Percentiles rank a stretch among this genome's conserved stretches.
phyloP scores from a whole-genome alignment of 192 early-diverging fungal genomes.

The Chytriomyces sp. region DNA sequence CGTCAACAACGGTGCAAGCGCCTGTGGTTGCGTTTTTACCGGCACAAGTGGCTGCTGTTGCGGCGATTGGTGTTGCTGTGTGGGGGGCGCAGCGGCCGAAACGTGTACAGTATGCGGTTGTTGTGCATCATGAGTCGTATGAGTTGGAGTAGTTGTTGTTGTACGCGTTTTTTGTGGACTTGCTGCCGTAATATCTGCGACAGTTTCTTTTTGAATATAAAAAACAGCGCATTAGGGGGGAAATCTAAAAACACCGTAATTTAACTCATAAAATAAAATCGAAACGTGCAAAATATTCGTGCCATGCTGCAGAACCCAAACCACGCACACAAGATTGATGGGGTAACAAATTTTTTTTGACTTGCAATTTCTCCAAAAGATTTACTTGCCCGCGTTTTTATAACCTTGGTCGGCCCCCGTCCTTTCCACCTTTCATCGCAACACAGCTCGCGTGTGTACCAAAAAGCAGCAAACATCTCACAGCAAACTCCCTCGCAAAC shows the following conservation, averaged over 20 bases:
- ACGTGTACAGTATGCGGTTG: not conserved
- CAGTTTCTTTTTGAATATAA: not conserved
- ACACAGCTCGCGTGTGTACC: not conserved
- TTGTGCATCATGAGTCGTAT: not conserved
- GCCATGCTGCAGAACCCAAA: too few species aligned
- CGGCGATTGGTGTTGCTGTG: not conserved
- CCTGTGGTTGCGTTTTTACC: conserved; percentile 31
- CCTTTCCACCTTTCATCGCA: not conserved
- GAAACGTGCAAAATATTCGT: too few species aligned
- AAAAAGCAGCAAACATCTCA: not conserved
- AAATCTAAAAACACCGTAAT: too few species aligned
- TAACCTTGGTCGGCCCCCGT: not conserved
- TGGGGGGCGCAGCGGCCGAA: not conserved
- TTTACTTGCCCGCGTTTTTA: not conserved
- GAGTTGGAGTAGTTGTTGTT: not conserved
- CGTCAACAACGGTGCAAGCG: not conserved
- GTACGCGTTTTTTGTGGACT: not conserved
- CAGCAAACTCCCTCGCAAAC: not conserved
- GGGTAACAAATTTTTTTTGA: too few species aligned
- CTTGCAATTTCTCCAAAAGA: not conserved
- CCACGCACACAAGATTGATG: too few species aligned
- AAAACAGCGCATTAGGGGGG: too few species aligned
- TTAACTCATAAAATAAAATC: too few species aligned
- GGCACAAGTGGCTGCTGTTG: conserved; percentile 10
- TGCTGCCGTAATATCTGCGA: not conserved